phyloP scores from a whole-genome alignment of 306 rosid species.

The Hylodesmum podocarpum region DNA sequence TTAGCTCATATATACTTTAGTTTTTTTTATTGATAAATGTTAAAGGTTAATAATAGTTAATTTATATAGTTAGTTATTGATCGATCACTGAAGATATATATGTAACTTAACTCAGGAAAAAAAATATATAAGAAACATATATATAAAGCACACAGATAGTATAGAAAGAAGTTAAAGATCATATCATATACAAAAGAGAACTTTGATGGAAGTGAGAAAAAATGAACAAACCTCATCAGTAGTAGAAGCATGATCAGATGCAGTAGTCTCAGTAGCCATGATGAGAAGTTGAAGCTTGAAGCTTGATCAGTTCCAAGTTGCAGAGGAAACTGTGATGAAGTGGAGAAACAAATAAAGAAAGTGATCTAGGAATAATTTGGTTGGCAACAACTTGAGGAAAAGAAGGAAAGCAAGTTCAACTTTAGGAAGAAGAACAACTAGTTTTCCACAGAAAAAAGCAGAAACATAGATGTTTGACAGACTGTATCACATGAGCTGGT shows the following conservation, averaged over 20 bases:
- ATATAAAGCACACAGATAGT: background rate
- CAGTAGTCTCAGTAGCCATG: slow-evolving; percentile 58
- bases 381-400: slow-evolving; percentile 61
- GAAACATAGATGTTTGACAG: slow-evolving; percentile 60
- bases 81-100: slow-evolving; percentile 10
- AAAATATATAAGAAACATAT: background rate
- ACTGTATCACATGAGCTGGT: slow-evolving; percentile 69
- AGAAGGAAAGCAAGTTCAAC: slow-evolving; percentile 34
- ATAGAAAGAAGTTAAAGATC: slow-evolving; percentile 25
- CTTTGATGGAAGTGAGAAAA: background rate
- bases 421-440: slow-evolving; percentile 41
- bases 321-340: slow-evolving; percentile 14
- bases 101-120: slow-evolving; percentile 12
- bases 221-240: slow-evolving; percentile 51
- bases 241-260: slow-evolving; percentile 45
- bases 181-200: background rate
- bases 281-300: slow-evolving; percentile 4
- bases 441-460: slow-evolving; percentile 33
- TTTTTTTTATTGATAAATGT: too few relatives aligned
- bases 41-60: too few relatives aligned
- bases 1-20: too few relatives aligned
- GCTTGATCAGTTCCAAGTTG: slow-evolving; percentile 25
- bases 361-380: slow-evolving; percentile 52
- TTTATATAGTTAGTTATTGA: too few relatives aligned
- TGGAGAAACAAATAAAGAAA: slow-evolving; percentile 27